Conservation (phyloP, 139 green algal species). For the Edaphochlamys debaryana region DNA sequence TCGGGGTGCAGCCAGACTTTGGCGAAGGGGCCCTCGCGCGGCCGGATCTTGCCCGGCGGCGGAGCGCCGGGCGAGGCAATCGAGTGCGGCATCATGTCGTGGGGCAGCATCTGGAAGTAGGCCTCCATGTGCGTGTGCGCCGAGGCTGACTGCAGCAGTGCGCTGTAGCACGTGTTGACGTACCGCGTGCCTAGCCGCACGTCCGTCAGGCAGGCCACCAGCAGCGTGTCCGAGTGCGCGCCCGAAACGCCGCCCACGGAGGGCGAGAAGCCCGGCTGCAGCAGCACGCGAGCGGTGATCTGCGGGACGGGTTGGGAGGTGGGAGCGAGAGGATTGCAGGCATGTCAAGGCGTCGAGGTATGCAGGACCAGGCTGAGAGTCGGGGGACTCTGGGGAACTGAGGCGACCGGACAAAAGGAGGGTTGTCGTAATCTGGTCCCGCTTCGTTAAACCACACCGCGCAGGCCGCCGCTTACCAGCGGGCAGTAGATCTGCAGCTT, state of each 20-base stretch:
- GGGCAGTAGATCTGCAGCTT: conserved; percentile 55
- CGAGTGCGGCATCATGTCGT: too few relatives aligned
- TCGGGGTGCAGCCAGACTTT: conserved; percentile 61
- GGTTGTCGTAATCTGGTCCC: too few relatives aligned
- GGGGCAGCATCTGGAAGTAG: conserved; percentile 31
- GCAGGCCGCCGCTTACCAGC: conserved; percentile 8
- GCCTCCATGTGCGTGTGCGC: conserved; percentile 36
- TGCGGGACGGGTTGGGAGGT: not conserved
- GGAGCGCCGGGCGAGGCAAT: too few relatives aligned
- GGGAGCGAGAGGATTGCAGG: too few relatives aligned
- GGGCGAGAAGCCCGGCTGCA: not conserved
- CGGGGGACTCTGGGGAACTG: too few relatives aligned
- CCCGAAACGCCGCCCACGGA: not conserved
- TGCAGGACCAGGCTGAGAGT: too few relatives aligned
- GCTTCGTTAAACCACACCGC: too few relatives aligned
- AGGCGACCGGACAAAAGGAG: too few relatives aligned
- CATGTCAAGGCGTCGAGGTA: too few relatives aligned
- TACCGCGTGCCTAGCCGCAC: conserved; percentile 2
- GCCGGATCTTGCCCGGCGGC: not conserved
- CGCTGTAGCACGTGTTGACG: conserved; percentile 53
- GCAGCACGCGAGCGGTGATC: not conserved
- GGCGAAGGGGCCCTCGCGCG: conserved; percentile 1
- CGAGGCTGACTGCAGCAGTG: conserved; percentile 41
- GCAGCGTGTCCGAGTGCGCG: not conserved
- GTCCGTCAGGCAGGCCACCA: not conserved